Evolutionary conservation across 257 asterid genomes (phyloP).

Genomic region (Penstemon eatonii): DNA sequence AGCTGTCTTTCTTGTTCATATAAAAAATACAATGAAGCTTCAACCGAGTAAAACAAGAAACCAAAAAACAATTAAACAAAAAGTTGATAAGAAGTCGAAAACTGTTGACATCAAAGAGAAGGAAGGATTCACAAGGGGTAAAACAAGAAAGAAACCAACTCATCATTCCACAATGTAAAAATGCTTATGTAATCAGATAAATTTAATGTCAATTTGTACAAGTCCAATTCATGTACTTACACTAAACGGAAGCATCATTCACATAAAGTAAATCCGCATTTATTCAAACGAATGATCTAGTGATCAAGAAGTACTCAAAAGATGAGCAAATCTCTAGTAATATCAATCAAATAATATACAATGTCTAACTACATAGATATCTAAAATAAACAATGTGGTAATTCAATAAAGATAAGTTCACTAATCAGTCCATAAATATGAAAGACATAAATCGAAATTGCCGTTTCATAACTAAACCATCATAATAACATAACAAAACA

Average conservation of each 20-base stretch:
- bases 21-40: background rate
- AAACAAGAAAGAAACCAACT: background rate
- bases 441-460: slow-evolving; percentile 17
- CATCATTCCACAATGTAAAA: background rate
- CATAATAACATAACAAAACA: background rate
- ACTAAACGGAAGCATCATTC: background rate
- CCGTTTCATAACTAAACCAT: slow-evolving; percentile 11
- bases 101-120: background rate
- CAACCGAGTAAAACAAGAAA: background rate
- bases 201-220: background rate
- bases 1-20: background rate
- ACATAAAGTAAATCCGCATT: background rate
- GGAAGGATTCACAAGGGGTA: background rate
- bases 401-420: slow-evolving; percentile 27
- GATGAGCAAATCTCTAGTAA: slow-evolving; percentile 10
- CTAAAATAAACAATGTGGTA: slow-evolving; percentile 34
- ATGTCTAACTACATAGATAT: slow-evolving; percentile 27
- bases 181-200: background rate
- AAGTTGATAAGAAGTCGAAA: background rate
- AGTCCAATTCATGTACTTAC: background rate
- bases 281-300: slow-evolving; percentile 15
- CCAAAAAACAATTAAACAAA: background rate
- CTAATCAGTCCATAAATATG: slow-evolving; percentile 29
- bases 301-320: slow-evolving; percentile 5
- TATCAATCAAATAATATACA: slow-evolving; percentile 30